Base-by-base conservation (phyloP, 2,329 filamentous ascomycete species). In the Mycogone perniciosa region DNA sequence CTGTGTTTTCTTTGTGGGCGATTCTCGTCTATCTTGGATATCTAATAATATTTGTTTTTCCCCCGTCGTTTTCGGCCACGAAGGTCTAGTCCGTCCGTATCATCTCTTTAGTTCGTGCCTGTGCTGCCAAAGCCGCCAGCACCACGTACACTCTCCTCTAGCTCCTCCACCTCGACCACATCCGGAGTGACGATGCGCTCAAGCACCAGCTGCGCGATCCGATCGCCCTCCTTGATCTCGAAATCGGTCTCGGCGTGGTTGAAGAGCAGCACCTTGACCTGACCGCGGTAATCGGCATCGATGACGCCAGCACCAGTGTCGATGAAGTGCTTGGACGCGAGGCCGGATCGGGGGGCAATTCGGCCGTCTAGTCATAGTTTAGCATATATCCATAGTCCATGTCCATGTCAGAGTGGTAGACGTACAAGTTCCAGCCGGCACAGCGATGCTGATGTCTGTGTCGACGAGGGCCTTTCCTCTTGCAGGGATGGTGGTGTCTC, bases 241-340 rank as follows among this genome's bases (percentile, higher is more conserved):
- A 95, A 97, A 67, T 96, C 90, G 38, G 73, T 71, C 46, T 96
- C 90, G 46, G 79, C 80, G 69, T 95, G 85, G 74, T 99, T 99
- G 71, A 97, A 97, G 47, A 99, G 81, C 59, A 99, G 78, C 29
- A 99, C 87, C 76, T 95, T 96, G 62, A 99, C 86, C 59, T 88
- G 88, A 20, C 93, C 93, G 34, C 93, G 82, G 75, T 99, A 99
- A 71, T 99, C 93, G 33, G 92, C 91, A 69, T 99, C 93, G 62
- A 99, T 97, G 57, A 99, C 93, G 49, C 93, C 93, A 0, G 93
- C 93, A 56, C 95, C 90, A 0, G 88, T 93, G 69, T 96, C 90
- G 67, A 99, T 97, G 72, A 91, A 93, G 74, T 97, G 84, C 75
- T 99, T 99, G 54, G 84, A 78, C 2, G 92, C 92, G 34, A 96